Conservation (phyloP, 2,329 filamentous ascomycete species). For the Phialophora macrospora region DNA sequence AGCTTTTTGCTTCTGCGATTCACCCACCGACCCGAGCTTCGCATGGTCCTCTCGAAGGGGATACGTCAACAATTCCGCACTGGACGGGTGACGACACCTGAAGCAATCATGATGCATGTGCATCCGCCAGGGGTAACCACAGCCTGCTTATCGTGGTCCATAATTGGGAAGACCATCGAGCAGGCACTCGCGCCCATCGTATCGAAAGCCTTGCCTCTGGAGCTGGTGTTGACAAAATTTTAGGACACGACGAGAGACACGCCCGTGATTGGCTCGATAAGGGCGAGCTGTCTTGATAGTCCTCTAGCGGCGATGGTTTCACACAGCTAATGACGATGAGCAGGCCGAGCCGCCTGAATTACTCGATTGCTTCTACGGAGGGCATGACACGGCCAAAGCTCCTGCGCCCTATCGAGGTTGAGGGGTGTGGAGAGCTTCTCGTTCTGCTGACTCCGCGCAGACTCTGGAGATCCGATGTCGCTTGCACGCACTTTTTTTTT, state of each 20-base stretch:
- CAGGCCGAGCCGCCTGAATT: neutral
- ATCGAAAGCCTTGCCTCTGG: conserved; percentile 16
- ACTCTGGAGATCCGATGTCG: conserved; percentile 30
- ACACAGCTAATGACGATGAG: neutral
- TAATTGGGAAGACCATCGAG: neutral
- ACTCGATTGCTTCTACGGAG: neutral
- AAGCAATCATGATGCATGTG: conserved; percentile 16
- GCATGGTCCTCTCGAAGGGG: neutral
- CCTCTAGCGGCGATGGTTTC: conserved; percentile 3
- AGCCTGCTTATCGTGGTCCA: conserved; percentile 13
- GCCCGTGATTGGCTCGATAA: conserved; percentile 35
- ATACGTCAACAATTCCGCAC: conserved; percentile 1
- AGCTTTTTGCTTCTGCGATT: conserved; percentile 10
- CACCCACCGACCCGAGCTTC: neutral
- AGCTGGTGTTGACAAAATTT: conserved; percentile 22
- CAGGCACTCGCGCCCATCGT: conserved; percentile 2
- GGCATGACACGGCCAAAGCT: neutral
- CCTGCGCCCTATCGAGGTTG: neutral
- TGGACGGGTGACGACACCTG: conserved; percentile 14
- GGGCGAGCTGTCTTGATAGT: conserved; percentile 15
- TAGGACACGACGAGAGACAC: conserved; percentile 17
- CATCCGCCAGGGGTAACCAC: conserved; percentile 3
- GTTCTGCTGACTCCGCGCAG: neutral
- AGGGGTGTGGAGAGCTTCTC: neutral
- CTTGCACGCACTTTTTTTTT: neutral